These are phyloP conservation scores for Avena atlantica DNA, from an alignment of 176 grass and related monocot species.

Conservation along the genomic window DNA sequence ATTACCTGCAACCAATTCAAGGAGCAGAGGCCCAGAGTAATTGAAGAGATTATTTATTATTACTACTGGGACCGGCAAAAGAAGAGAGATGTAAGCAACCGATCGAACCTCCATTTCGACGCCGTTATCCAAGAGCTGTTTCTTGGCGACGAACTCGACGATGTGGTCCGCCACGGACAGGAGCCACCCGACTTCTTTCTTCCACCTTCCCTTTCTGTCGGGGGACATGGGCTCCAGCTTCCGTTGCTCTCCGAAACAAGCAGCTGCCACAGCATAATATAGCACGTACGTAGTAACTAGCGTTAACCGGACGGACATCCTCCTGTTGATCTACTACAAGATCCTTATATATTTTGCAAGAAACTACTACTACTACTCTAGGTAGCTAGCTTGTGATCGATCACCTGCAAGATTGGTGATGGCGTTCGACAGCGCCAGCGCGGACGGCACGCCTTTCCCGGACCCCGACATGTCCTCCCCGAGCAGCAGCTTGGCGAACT, in stretches of 20 bases:
- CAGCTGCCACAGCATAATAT: conserved; percentile 48
- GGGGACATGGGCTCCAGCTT: conserved; percentile 77
- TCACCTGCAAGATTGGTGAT: conserved; percentile 91
- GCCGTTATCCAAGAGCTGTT: conserved; percentile 70
- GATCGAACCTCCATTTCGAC: conserved; percentile 82
- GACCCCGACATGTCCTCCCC: conserved; percentile 94
- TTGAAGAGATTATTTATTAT: too few species aligned
- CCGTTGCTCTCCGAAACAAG: conserved; percentile 86
- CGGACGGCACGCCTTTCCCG: conserved; percentile 84
- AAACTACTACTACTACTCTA: neutral
- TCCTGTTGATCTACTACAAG: neutral
- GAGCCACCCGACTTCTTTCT: conserved; percentile 84
- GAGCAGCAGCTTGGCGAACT: conserved; percentile 78
- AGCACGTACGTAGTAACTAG: neutral
- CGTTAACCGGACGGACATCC: neutral
- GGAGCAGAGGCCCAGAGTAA: neutral
- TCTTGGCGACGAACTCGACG: conserved; percentile 80
- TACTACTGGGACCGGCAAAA: neutral
- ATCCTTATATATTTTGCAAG: neutral
- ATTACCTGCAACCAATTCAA: conserved; percentile 58
- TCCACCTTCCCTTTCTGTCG: conserved; percentile 79
- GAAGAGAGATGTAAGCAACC: neutral
- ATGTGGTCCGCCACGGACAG: conserved; percentile 90
- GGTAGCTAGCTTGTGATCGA: neutral
- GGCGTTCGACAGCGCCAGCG: conserved; percentile 83